phyloP scores from a whole-genome alignment of 108 stramenopile genomes.

The Bacterosira constricta region DNA sequence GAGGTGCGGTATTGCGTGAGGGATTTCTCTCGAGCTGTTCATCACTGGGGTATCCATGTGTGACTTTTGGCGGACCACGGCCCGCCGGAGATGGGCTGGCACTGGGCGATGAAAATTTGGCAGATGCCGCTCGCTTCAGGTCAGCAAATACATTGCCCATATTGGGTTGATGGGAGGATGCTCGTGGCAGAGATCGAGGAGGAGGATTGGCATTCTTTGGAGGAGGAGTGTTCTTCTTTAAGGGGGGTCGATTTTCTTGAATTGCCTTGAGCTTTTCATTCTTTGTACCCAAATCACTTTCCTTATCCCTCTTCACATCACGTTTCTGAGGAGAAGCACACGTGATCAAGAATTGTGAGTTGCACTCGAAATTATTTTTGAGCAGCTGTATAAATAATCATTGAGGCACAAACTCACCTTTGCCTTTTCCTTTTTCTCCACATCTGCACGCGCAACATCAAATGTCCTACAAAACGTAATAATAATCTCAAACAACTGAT shows the following conservation, averaged over 20 bases:
- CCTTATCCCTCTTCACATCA: constrained; percentile 33
- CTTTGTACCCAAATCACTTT: neutral
- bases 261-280: constrained; percentile 18
- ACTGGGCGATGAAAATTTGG: neutral
- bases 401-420: constrained; percentile 60
- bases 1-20: neutral
- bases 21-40: neutral
- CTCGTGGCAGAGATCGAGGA: constrained; percentile 8
- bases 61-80: constrained; percentile 1
- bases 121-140: constrained; percentile 18
- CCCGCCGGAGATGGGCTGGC: neutral
- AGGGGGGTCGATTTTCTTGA: constrained; percentile 8
- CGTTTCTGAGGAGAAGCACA: constrained; percentile 34
- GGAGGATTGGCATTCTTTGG: neutral
- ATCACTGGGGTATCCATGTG: neutral
- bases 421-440: constrained; percentile 66
- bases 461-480: constrained; percentile 77
- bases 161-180: constrained; percentile 33
- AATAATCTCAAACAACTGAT: constrained; percentile 87
- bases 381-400: no score
- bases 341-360: no score
- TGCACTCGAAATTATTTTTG: no score
- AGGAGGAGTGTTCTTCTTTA: constrained; percentile 8
- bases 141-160: constrained; percentile 38
- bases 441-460: constrained; percentile 76